Conservation (phyloP, 176 grass and related monocot species). For the barley (Hordeum vulgare) region MorexV3_pseudomolecules_assembly NC_058524.1:543886128-543886627, state of each 20-base stretch:
- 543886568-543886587: constrained; percentile 74
- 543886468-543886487: background rate
- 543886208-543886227: constrained; percentile 63
- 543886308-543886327: constrained; percentile 55
- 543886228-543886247: constrained; percentile 37
- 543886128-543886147: constrained; percentile 15
- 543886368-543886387: constrained; percentile 4
- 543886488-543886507: background rate
- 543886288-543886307: constrained; percentile 59
- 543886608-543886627: constrained; percentile 58
- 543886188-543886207: constrained; percentile 50
- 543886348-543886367: constrained; percentile 54
- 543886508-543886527: constrained; percentile 66
- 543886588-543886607: constrained; percentile 30
- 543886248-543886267: constrained; percentile 55
- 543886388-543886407: background rate
- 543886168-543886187: constrained; percentile 30
- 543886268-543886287: constrained; percentile 55
- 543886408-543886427: background rate
- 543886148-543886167: constrained; percentile 30
- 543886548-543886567: constrained; percentile 83
- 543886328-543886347: constrained; percentile 77
- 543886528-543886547: constrained; percentile 83
- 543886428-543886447: background rate
- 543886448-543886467: background rate